phyloP scores from a whole-genome alignment of 2,329 filamentous ascomycete genomes.

The Fusarium xylarioides region DNA sequence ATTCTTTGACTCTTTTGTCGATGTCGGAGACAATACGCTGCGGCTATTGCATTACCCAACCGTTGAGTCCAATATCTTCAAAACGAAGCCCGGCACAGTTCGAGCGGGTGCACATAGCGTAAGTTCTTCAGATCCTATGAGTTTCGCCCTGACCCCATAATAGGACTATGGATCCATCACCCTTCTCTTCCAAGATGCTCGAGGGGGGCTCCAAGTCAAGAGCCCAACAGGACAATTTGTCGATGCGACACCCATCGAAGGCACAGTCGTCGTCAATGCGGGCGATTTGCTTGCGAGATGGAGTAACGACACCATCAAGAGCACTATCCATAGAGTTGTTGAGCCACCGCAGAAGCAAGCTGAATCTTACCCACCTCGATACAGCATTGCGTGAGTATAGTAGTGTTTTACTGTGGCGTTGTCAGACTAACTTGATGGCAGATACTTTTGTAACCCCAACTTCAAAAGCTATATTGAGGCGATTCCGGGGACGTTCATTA shows the following conservation, averaged over 20 bases:
- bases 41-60: slow-evolving; percentile 81
- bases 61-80: slow-evolving; percentile 72
- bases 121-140: slow-evolving; percentile 12
- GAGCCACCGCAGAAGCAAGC: slow-evolving; percentile 74
- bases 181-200: slow-evolving; percentile 67
- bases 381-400: slow-evolving; percentile 78
- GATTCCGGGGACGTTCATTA: slow-evolving; percentile 77
- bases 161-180: slow-evolving; percentile 69
- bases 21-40: slow-evolving; percentile 75
- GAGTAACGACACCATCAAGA: slow-evolving; percentile 92
- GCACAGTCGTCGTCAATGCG: slow-evolving; percentile 87
- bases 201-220: slow-evolving; percentile 66
- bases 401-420: no score
- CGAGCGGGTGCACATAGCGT: slow-evolving; percentile 79
- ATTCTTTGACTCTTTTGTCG: slow-evolving; percentile 82
- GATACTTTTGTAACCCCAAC: slow-evolving; percentile 91
- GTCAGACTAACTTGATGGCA: slow-evolving; percentile 39
- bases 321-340: slow-evolving; percentile 88
- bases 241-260: slow-evolving; percentile 82
- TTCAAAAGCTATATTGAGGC: slow-evolving; percentile 79
- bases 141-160: background rate
- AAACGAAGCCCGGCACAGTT: slow-evolving; percentile 73
- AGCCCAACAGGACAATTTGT: slow-evolving; percentile 81
- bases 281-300: slow-evolving; percentile 87
- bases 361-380: slow-evolving; percentile 75